phyloP scores from a whole-genome alignment of 129 eudicot genomes.

The Pseudognaphalium luteoalbum region DNA sequence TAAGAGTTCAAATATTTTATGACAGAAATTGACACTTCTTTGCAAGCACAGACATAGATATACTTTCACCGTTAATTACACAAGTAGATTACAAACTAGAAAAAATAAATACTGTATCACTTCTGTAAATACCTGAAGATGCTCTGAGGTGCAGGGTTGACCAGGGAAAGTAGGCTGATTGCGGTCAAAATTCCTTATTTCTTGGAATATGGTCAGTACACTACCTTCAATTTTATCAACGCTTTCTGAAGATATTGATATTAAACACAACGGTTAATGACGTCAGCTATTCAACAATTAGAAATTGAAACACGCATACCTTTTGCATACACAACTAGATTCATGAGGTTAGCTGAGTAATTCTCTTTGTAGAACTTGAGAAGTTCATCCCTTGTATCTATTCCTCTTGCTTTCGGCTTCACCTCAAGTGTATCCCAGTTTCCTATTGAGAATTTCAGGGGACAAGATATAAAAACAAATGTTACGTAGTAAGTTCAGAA shows the following conservation, averaged over 20 bases:
- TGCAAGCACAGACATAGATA: constrained; percentile 2
- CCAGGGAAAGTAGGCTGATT: constrained; percentile 64
- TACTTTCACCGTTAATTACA: constrained; percentile 6
- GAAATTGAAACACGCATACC: constrained; percentile 41
- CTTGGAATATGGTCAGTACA: constrained; percentile 65
- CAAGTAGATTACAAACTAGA: not conserved
- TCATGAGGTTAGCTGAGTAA: constrained; percentile 93
- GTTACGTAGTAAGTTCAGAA: constrained; percentile 15
- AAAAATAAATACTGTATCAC: not conserved
- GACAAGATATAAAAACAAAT: not conserved
- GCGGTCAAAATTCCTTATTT: constrained; percentile 61
- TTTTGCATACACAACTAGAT: constrained; percentile 77
- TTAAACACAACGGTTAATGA: not conserved
- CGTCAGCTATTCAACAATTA: not conserved
- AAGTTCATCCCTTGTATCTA: constrained; percentile 87
- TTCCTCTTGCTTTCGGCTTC: constrained; percentile 72
- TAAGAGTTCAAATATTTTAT: not conserved
- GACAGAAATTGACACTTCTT: not conserved
- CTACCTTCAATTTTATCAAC: constrained; percentile 67
- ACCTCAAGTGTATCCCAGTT: constrained; percentile 95
- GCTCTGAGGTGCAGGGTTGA: constrained; percentile 86
- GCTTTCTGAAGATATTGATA: constrained; percentile 49
- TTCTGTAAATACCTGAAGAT: constrained; percentile 68
- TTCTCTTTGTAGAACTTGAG: constrained; percentile 72
- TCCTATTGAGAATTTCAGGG: constrained; percentile 39